Evolutionary conservation across 78 protist genomes (phyloP), one percentile per base, ranked within the genome.

Genomic region (Guillardia theta): DNA sequence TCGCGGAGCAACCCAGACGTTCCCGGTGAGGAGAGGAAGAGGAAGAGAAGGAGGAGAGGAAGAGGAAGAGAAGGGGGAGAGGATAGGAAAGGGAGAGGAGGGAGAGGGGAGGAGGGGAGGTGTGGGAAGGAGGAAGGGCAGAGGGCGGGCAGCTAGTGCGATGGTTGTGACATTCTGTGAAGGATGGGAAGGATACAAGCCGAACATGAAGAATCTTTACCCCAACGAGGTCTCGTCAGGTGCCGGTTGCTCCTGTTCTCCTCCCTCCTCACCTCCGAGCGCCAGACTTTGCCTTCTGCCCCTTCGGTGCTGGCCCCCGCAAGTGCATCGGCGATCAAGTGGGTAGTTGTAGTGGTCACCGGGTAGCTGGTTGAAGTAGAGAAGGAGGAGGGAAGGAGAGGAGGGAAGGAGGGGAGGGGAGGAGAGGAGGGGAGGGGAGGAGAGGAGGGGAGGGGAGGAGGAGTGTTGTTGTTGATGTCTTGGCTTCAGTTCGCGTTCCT

Each of bases 241-340:
- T 50, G 58, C 58, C 15, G 10, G 30, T 50, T 50, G 30, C 58
- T 50, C 15, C 30, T 50, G 10, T 15, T 50, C 15, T 15, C 15
- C 58, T 50, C 58, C 58, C 58, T 50, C 58, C 58, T 15, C 15
- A 10, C 58, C 58, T 50, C 58, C 58, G 30, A 19, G 33, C 48
- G n/a, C 18, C 90, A 5, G 90, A 78, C 90, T 78, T 24, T 48
- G 90, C 50, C 48, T 78, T 78, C 48, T 37, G 45, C 18, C 90
- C 90, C 48, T 78, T 78, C 8, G 90, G 90, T 18, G 90, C 50
- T 10, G 90, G 90, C 48, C 90, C 45, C 0, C 47, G 90, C 33
- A 78, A 78, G 45, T 77, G 88, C 88, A 5, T 77, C 19, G 12
- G 88, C 9, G 6, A 30, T 50, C 58, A n/a, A n/a, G n/a, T n/a